phyloP scores from a whole-genome alignment of 352 stramenopile genomes.

The Vaucheria bursata region DNA sequence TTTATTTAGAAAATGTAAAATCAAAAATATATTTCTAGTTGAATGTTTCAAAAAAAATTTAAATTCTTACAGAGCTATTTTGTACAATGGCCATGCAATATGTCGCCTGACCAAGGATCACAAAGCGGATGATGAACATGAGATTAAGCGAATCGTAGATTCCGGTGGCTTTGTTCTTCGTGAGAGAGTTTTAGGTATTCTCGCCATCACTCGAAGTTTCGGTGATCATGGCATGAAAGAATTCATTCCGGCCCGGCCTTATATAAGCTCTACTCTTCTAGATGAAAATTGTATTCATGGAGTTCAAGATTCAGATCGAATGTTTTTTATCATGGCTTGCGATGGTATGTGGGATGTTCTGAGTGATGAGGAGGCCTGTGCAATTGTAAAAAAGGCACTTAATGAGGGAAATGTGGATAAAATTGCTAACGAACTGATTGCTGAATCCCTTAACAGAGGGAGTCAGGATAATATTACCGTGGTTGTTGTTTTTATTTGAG shows the following conservation, averaged over 20 bases:
- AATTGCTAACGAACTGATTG: background rate
- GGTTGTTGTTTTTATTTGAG: slow-evolving; percentile 46
- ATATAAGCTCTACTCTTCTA: background rate
- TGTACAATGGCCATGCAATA: slow-evolving; percentile 34
- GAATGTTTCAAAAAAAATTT: too few relatives aligned
- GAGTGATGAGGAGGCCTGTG: slow-evolving; percentile 51
- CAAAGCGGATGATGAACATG: slow-evolving; percentile 52
- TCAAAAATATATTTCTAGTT: too few relatives aligned
- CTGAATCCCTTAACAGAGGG: background rate
- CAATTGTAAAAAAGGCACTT: slow-evolving; percentile 34
- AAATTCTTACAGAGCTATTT: slow-evolving; percentile 42
- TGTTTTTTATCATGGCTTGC: slow-evolving; percentile 53
- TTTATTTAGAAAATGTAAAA: too few relatives aligned
- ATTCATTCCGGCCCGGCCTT: slow-evolving; percentile 50
- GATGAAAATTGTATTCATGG: background rate
- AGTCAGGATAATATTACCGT: slow-evolving; percentile 49
- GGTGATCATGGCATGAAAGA: slow-evolving; percentile 58
- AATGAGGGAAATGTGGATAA: background rate
- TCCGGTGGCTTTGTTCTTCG: slow-evolving; percentile 54
- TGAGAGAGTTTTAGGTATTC: slow-evolving; percentile 53
- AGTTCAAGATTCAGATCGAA: background rate
- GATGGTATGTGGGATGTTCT: slow-evolving; percentile 57
- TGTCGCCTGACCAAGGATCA: slow-evolving; percentile 53
- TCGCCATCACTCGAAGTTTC: slow-evolving; percentile 54
- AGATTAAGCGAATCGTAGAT: slow-evolving; percentile 51